A percentile compares a stretch with the other conserved stretches of the same genome.
Conservation (phyloP, 2,329 filamentous ascomycete species). For the Herpomyces periplanetae region DNA sequence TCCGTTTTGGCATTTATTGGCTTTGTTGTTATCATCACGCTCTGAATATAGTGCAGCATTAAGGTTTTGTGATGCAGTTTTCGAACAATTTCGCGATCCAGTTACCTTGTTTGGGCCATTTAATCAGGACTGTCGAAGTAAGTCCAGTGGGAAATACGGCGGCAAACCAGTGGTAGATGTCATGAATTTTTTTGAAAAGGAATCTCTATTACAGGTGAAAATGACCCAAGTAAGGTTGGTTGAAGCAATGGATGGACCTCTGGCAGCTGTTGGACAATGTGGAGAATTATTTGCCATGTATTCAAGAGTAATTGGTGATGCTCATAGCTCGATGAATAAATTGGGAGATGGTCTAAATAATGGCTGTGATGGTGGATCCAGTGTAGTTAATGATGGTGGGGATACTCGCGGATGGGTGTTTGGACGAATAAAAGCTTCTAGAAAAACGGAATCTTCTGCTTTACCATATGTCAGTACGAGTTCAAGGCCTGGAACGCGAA, state of each 20-base stretch:
- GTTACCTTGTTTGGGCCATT: constrained; percentile 24
- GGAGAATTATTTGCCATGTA: constrained; percentile 53
- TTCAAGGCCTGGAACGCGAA: constrained; percentile 3
- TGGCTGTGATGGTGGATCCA: too few relatives aligned
- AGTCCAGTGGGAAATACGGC: constrained; percentile 2
- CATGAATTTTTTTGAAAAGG: constrained; percentile 49
- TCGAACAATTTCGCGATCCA: constrained; percentile 49
- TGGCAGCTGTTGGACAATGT: constrained; percentile 52
- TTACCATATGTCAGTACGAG: constrained; percentile 4
- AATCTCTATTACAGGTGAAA: constrained; percentile 60
- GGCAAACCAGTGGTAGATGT: constrained; percentile 22
- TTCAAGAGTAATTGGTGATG: constrained; percentile 31
- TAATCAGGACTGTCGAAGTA: constrained; percentile 8
- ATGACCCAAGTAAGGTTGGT: constrained; percentile 65
- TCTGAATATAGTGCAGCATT: constrained; percentile 47
- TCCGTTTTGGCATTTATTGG: constrained; percentile 62
- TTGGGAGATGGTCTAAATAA: too few relatives aligned
- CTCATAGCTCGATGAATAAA: constrained; percentile 8
- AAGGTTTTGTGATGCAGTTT: constrained; percentile 51
- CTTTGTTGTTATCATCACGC: constrained; percentile 43
- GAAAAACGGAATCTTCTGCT: constrained; percentile 6
- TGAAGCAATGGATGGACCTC: constrained; percentile 44
- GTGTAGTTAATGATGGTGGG: too few relatives aligned
- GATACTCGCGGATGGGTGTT: constrained; percentile 40
- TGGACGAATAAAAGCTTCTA: constrained; percentile 15